phyloP scores from a whole-genome alignment of 2,329 filamentous ascomycete genomes.

The Claviceps paspali region DNA sequence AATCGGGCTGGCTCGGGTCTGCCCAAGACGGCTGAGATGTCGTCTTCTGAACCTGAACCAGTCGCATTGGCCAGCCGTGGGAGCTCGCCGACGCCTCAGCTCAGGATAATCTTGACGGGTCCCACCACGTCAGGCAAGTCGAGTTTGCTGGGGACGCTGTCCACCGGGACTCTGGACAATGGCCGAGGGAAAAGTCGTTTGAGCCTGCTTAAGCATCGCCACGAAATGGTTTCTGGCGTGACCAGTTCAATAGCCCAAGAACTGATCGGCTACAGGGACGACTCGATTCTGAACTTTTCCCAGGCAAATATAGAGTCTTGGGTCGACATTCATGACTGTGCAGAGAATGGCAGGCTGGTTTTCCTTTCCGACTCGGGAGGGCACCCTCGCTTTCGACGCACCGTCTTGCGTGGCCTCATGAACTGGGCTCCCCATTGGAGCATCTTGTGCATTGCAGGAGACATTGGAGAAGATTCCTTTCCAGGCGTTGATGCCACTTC shows the following conservation, averaged over 20 bases:
- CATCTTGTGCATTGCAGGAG: slow-evolving; percentile 71
- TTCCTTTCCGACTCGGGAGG: slow-evolving; percentile 89
- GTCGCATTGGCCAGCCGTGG: slow-evolving; percentile 21
- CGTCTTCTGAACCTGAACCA: slow-evolving; percentile 7
- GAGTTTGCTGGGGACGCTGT: slow-evolving; percentile 73
- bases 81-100: slow-evolving; percentile 50
- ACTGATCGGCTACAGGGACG: slow-evolving; percentile 63
- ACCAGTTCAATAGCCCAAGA: slow-evolving; percentile 94
- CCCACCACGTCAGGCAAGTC: slow-evolving; percentile 89
- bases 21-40: not conserved
- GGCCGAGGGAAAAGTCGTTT: slow-evolving; percentile 80
- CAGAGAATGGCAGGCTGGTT: slow-evolving; percentile 59
- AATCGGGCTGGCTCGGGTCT: not conserved
- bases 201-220: slow-evolving; percentile 78
- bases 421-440: slow-evolving; percentile 96
- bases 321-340: slow-evolving; percentile 79
- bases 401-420: slow-evolving; percentile 75
- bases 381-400: slow-evolving; percentile 76
- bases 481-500: slow-evolving; percentile 25
- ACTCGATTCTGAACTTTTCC: slow-evolving; percentile 63
- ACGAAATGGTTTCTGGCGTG: slow-evolving; percentile 81
- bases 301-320: slow-evolving; percentile 79
- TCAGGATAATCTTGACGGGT: slow-evolving; percentile 76
- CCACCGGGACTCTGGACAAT: slow-evolving; percentile 79
- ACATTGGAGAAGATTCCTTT: slow-evolving; percentile 40